These are phyloP conservation scores for Magnolia changhungtana DNA, from an alignment of 164 flowering plant species.

Conservation along the genomic window DNA sequence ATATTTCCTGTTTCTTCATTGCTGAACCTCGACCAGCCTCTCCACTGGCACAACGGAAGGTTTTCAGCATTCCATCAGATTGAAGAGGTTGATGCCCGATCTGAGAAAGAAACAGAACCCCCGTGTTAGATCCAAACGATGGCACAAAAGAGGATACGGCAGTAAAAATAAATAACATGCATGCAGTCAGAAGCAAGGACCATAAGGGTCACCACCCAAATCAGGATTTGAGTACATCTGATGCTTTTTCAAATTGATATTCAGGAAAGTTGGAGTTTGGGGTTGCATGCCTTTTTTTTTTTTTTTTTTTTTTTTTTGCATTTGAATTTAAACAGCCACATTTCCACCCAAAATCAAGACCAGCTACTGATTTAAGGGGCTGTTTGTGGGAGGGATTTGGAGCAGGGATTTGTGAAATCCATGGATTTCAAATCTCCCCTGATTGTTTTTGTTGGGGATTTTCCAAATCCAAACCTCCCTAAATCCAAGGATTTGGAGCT, in stretches of 20 bases:
- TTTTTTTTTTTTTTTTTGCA: too few relatives aligned
- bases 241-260: neutral
- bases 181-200: neutral
- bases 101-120: constrained; percentile 2
- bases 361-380: too few relatives aligned
- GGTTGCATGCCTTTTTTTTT: too few relatives aligned
- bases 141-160: neutral
- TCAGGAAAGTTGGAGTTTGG: neutral
- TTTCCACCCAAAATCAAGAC: too few relatives aligned
- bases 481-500: too few relatives aligned
- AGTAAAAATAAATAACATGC: neutral
- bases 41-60: constrained; percentile 9
- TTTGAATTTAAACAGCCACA: too few relatives aligned
- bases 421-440: too few relatives aligned
- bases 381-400: too few relatives aligned
- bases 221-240: neutral
- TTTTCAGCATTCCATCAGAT: constrained; percentile 7
- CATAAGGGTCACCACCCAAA: too few relatives aligned
- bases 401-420: too few relatives aligned
- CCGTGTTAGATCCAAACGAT: neutral
- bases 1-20: constrained; percentile 21
- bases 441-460: too few relatives aligned
- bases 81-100: constrained; percentile 8
- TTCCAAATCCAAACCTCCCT: too few relatives aligned
- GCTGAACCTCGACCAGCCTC: constrained; percentile 9